Conservation (phyloP, 441 rosid genomes). For the Aquilaria agallochum region DNA sequence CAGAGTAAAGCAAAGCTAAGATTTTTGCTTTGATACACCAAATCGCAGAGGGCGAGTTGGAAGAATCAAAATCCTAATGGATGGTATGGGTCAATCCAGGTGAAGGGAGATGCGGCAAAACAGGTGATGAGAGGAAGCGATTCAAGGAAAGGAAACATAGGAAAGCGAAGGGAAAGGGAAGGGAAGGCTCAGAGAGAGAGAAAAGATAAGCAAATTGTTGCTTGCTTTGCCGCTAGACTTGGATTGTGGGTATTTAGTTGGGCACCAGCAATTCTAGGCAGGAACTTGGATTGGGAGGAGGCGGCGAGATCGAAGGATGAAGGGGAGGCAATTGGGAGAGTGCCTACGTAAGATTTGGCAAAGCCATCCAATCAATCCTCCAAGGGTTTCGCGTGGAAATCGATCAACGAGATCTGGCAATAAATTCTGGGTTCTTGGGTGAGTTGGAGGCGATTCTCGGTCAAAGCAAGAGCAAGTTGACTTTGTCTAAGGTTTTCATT, state of each 20-base stretch:
- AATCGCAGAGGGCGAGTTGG: neutral
- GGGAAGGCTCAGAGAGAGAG: slow-evolving; percentile 4
- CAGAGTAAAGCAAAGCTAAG: neutral
- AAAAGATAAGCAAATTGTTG: slow-evolving; percentile 18
- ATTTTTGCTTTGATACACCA: neutral
- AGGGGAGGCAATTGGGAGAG: too few relatives aligned
- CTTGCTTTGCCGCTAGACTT: slow-evolving; percentile 10
- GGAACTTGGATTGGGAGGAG: too few relatives aligned
- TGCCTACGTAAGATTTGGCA: too few relatives aligned
- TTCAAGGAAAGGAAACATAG: slow-evolving; percentile 14
- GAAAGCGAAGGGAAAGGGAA: slow-evolving; percentile 4
- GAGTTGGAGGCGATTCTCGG: too few relatives aligned
- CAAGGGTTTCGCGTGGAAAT: too few relatives aligned
- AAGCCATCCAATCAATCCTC: too few relatives aligned
- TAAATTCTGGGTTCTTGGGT: too few relatives aligned
- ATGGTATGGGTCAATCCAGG: neutral
- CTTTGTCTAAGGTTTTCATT: too few relatives aligned
- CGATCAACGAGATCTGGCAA: too few relatives aligned
- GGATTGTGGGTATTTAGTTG: slow-evolving; percentile 40
- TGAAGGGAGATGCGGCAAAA: slow-evolving; percentile 15
- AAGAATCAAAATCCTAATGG: too few relatives aligned
- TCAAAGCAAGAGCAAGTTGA: too few relatives aligned
- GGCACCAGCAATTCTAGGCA: slow-evolving; percentile 69
- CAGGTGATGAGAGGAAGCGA: slow-evolving; percentile 19
- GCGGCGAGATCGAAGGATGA: too few relatives aligned